Evolutionary conservation across 495 filamentous ascomycete species (phyloP).

Genomic region (Trichoderma parareesei): DNA sequence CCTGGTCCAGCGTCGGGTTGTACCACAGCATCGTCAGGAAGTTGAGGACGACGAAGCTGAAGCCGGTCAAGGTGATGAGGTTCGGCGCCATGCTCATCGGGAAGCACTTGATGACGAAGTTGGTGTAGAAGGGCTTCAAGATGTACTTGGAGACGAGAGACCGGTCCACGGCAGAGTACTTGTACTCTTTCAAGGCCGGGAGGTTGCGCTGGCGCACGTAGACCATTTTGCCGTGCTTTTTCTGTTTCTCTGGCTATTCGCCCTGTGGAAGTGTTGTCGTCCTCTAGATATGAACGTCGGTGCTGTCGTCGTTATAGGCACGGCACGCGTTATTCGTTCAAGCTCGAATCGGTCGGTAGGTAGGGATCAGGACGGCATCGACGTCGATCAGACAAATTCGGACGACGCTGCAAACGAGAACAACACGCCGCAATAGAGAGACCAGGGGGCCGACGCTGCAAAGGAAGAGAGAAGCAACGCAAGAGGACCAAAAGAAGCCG

Average conservation of each 20-base stretch:
- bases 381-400: neutral
- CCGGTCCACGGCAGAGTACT: constrained; percentile 85
- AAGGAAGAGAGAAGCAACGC: neutral
- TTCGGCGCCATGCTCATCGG: constrained; percentile 90
- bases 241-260: neutral
- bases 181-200: constrained; percentile 80
- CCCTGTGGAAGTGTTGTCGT: neutral
- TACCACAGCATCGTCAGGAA: constrained; percentile 93
- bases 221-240: constrained; percentile 39
- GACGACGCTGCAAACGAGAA: too few species aligned
- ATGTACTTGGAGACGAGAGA: constrained; percentile 83
- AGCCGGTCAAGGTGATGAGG: constrained; percentile 82
- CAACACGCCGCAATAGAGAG: neutral
- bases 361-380: neutral
- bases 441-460: neutral
- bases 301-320: neutral
- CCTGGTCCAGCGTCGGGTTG: constrained; percentile 84
- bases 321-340: neutral
- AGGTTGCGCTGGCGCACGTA: constrained; percentile 91
- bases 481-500: too few species aligned
- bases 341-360: neutral
- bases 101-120: constrained; percentile 87
- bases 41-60: constrained; percentile 85
- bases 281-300: neutral
- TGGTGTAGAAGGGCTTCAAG: constrained; percentile 95